Conservation (phyloP, 73 alveolate species). For the Paramecium octaurelia region DNA sequence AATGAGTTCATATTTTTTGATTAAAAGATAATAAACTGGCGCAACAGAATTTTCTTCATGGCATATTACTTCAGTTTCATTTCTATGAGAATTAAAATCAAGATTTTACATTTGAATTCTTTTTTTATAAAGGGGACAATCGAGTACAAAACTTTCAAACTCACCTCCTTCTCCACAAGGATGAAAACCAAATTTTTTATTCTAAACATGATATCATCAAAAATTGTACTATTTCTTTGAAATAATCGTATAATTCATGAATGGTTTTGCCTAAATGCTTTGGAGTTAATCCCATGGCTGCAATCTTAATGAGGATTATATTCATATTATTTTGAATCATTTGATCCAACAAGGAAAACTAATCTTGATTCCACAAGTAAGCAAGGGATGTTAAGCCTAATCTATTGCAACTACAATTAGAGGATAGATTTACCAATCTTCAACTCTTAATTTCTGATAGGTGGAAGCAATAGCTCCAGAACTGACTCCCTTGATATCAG, state of each 20-base stretch:
- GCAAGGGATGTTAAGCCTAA: conserved; percentile 86
- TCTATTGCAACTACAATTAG: conserved; percentile 75
- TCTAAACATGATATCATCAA: background rate
- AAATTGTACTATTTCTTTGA: conserved; percentile 51
- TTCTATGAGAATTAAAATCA: background rate
- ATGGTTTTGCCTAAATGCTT: conserved; percentile 72
- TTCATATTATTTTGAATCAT: conserved; percentile 90
- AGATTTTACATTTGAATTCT: conserved; percentile 51
- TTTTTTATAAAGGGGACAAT: conserved; percentile 86
- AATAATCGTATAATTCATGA: conserved; percentile 62
- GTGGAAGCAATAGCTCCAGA: conserved; percentile 97
- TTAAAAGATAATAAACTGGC: conserved; percentile 16
- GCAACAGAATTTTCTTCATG: background rate
- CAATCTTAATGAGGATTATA: conserved; percentile 87
- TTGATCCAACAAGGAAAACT: conserved; percentile 85
- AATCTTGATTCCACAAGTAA: conserved; percentile 91
- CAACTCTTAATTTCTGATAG: conserved; percentile 95
- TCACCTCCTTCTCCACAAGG: conserved; percentile 99
- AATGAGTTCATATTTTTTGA: background rate
- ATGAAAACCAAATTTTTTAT: conserved; percentile 86
- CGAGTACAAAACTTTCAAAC: conserved; percentile 91
- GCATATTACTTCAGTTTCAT: conserved; percentile 13
- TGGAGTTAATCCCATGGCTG: conserved; percentile 87
- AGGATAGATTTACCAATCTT: conserved; percentile 69
- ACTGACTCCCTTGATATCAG: conserved; percentile 89